Conservation (phyloP, 2,329 filamentous ascomycete genomes). For the Cadophora malorum region DNA sequence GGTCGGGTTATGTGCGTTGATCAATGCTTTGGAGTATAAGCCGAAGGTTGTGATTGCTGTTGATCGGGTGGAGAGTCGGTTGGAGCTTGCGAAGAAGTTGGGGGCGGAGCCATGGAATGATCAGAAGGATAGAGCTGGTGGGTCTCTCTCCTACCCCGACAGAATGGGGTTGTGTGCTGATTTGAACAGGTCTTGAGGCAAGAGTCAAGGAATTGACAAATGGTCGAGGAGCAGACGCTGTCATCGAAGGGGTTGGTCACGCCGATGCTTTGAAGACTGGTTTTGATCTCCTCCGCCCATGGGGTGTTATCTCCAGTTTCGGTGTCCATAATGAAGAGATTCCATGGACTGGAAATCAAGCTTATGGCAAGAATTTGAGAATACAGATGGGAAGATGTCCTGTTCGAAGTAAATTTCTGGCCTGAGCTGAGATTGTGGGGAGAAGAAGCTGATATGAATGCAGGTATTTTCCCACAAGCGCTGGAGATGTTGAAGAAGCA, state of each 20-base stretch:
- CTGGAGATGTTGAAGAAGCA: constrained; percentile 69
- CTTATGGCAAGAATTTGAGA: constrained; percentile 73
- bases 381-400: constrained; percentile 79
- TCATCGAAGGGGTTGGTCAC: constrained; percentile 79
- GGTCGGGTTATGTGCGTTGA: constrained; percentile 82
- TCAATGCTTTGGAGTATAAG: constrained; percentile 76
- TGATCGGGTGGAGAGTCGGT: constrained; percentile 76
- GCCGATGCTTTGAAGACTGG: constrained; percentile 72
- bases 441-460: constrained; percentile 57
- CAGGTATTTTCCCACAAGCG: constrained; percentile 71
- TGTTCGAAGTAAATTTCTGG: constrained; percentile 64
- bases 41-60: constrained; percentile 80
- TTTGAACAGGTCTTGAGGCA: constrained; percentile 54
- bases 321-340: constrained; percentile 72
- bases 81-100: constrained; percentile 74
- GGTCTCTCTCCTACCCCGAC: not conserved
- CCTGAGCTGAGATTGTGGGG: not conserved
- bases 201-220: constrained; percentile 77
- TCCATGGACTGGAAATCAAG: constrained; percentile 66
- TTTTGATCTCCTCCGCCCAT: constrained; percentile 74
- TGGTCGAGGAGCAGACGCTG: constrained; percentile 83
- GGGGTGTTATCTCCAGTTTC: constrained; percentile 76
- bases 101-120: constrained; percentile 89
- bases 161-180: not conserved
- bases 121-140: constrained; percentile 65